These are phyloP conservation scores for Podaxis carcinomalis DNA, from an alignment of 768 basidiomycete species.

Conservation along the genomic window DNA sequence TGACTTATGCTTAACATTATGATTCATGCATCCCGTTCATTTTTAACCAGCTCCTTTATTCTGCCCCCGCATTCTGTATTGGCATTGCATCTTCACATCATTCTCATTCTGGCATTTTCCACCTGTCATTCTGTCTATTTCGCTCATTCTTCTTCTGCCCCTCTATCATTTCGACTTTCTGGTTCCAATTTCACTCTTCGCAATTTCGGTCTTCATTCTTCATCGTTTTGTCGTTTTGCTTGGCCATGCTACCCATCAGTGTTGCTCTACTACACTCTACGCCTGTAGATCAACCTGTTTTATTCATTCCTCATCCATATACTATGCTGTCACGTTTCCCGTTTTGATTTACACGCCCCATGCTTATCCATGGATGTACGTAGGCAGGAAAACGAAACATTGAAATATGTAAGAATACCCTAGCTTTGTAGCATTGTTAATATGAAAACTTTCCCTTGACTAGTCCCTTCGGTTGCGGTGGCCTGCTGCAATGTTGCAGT, in stretches of 20 bases:
- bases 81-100: slow-evolving; percentile 7
- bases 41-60: neutral
- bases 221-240: slow-evolving; percentile 1
- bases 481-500: too few relatives aligned
- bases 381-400: slow-evolving; percentile 7
- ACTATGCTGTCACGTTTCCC: neutral
- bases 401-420: slow-evolving; percentile 10
- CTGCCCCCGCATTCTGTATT: neutral
- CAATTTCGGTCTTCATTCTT: neutral
- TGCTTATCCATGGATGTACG: neutral
- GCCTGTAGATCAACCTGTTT: neutral
- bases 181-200: neutral
- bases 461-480: neutral
- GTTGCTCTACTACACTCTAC: neutral
- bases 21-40: slow-evolving; percentile 12
- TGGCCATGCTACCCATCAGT: neutral
- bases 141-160: neutral
- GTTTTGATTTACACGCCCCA: neutral
- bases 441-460: neutral
- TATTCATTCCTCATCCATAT: neutral
- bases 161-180: neutral
- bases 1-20: slow-evolving; percentile 13
- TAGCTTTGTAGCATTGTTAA: slow-evolving; percentile 3
- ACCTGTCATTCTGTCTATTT: slow-evolving; percentile 1
- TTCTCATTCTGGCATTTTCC: slow-evolving; percentile 4